phyloP scores from a whole-genome alignment of 352 stramenopile species.

The Phytophthora europaea region DNA sequence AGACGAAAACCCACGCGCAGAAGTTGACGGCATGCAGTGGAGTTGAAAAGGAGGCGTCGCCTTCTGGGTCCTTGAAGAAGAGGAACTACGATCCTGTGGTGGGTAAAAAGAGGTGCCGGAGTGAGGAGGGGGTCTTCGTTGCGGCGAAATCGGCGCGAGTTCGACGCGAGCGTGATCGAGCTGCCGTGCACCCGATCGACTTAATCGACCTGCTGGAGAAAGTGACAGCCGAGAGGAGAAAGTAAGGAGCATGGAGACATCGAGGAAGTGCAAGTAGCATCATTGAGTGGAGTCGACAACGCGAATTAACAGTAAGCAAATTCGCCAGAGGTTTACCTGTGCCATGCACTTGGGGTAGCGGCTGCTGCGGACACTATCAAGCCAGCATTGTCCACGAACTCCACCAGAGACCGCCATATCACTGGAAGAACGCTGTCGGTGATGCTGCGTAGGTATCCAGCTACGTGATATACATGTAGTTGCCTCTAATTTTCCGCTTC shows the following conservation, averaged over 20 bases:
- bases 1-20: not conserved
- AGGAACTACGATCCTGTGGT: not conserved
- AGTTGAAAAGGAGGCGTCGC: not conserved
- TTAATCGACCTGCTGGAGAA: not conserved
- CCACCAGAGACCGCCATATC: too few relatives aligned
- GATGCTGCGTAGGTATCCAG: too few relatives aligned
- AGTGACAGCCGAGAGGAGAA: not conserved
- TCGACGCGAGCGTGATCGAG: not conserved
- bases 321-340: too few relatives aligned
- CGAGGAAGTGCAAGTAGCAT: not conserved
- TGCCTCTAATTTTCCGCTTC: too few relatives aligned
- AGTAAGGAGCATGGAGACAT: not conserved
- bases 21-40: not conserved
- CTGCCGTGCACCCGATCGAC: not conserved
- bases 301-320: not conserved
- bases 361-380: too few relatives aligned
- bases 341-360: too few relatives aligned
- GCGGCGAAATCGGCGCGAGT: not conserved
- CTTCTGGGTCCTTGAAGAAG: not conserved
- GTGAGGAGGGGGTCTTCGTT: not conserved
- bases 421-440: too few relatives aligned
- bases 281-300: not conserved
- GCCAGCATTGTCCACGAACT: too few relatives aligned
- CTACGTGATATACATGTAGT: too few relatives aligned
- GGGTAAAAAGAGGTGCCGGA: not conserved